Evolutionary conservation across 2,329 filamentous ascomycete species (phyloP).

Genomic region (Pseudocercospora macadamiae): DNA sequence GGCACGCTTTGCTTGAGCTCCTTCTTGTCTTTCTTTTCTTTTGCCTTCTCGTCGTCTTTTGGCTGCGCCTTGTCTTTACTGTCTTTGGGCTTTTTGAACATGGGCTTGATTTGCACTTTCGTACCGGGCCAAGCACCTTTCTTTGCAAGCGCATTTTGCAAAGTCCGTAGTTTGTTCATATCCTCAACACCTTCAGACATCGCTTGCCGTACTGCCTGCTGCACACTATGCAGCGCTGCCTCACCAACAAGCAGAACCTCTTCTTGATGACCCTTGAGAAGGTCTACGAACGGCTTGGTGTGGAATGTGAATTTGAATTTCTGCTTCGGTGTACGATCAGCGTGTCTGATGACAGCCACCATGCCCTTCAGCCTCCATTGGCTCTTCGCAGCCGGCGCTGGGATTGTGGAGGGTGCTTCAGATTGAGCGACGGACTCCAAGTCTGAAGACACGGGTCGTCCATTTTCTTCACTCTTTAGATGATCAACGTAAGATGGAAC

Average conservation of each 20-base stretch:
- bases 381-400: conserved; percentile 70
- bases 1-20: conserved; percentile 26
- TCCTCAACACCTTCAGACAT: conserved; percentile 82
- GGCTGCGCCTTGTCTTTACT: conserved; percentile 56
- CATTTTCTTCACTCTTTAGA: conserved; percentile 9
- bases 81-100: conserved; percentile 85
- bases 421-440: conserved; percentile 22
- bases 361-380: conserved; percentile 98
- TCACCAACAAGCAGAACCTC: conserved; percentile 94
- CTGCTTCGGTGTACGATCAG: conserved; percentile 95
- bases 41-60: conserved; percentile 30
- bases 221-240: conserved; percentile 83
- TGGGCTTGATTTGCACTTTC: conserved; percentile 98
- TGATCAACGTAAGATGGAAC: conserved; percentile 20
- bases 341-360: conserved; percentile 93
- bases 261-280: conserved; percentile 93
- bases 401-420: conserved; percentile 39
- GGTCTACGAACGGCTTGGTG: conserved; percentile 90
- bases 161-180: conserved; percentile 76
- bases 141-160: conserved; percentile 85
- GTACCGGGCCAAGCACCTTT: conserved; percentile 94
- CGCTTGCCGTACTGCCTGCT: conserved; percentile 82
- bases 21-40: conserved; percentile 57
- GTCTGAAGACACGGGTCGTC: conserved; percentile 22
- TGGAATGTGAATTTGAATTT: conserved; percentile 99